Percentiles rank a stretch among this genome's conserved stretches.
Conservation (phyloP, 257 asterid genomes). For the Hygrophila difformis region DNA sequence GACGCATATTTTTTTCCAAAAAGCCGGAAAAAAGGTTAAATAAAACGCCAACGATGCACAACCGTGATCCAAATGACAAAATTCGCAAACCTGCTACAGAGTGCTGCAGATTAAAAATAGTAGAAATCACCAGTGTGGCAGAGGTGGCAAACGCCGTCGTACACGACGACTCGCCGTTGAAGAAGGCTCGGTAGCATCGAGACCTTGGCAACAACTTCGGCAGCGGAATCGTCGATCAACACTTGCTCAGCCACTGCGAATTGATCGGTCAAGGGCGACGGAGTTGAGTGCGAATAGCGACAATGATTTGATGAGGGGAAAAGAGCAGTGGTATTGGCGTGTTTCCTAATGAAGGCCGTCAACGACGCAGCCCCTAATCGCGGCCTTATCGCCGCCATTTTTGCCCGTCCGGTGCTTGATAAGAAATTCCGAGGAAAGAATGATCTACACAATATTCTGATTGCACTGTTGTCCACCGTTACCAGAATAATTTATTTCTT, state of each 20-base stretch:
- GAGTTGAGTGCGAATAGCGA: slow-evolving; percentile 17
- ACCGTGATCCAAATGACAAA: no score
- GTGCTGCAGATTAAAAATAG: no score
- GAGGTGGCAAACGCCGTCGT: slow-evolving; percentile 92
- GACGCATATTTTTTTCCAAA: no score
- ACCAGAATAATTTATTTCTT: no score
- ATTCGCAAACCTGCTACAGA: no score
- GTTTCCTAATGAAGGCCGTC: slow-evolving; percentile 22
- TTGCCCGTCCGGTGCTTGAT: no score
- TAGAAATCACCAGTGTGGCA: slow-evolving; percentile 67
- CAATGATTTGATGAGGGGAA: slow-evolving; percentile 8
- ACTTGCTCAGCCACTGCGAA: slow-evolving; percentile 28
- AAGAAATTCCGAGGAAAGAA: no score
- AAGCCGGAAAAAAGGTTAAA: neutral
- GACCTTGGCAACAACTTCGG: slow-evolving; percentile 10
- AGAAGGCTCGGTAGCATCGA: slow-evolving; percentile 36
- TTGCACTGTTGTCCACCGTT: no score
- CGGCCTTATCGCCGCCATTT: slow-evolving; percentile 4
- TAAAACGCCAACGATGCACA: no score
- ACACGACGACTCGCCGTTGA: slow-evolving; percentile 70
- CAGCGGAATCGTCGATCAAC: slow-evolving; percentile 16
- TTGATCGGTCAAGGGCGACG: slow-evolving; percentile 19
- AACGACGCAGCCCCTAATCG: neutral
- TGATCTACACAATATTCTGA: no score
- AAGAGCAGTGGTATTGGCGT: slow-evolving; percentile 5